These are phyloP conservation scores for Microthlaspi erraticum DNA, from an alignment of 345 rosid genomes.

Conservation along the genomic window DNA sequence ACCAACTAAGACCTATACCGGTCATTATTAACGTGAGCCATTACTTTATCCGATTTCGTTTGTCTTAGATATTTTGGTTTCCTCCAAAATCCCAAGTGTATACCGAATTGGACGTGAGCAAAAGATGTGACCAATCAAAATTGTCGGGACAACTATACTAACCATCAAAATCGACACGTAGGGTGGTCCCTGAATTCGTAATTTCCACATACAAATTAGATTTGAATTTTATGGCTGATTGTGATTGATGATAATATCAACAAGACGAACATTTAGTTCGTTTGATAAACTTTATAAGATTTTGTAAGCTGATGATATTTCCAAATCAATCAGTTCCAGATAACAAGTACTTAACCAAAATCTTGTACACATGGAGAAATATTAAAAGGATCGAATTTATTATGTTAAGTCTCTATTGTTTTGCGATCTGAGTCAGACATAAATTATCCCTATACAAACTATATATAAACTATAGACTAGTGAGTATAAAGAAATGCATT, in stretches of 20 bases:
- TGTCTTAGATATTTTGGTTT: background rate
- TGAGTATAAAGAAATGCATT: background rate
- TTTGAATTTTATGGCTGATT: background rate
- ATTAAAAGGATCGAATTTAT: constrained; percentile 27
- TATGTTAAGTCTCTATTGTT: constrained; percentile 25
- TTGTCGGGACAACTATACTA: constrained; percentile 35
- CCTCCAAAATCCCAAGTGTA: background rate
- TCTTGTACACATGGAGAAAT: constrained; percentile 35
- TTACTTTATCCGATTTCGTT: constrained; percentile 7
- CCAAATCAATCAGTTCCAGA: constrained; percentile 9
- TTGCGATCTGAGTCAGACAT: constrained; percentile 15
- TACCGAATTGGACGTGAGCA: constrained; percentile 21
- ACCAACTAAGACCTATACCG: too few relatives aligned
- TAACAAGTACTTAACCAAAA: constrained; percentile 9
- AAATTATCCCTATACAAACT: constrained; percentile 5
- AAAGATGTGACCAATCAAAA: constrained; percentile 27
- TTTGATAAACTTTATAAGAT: background rate
- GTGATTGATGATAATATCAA: constrained; percentile 9
- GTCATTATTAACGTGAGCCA: too few relatives aligned
- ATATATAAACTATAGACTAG: background rate
- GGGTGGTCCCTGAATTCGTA: constrained; percentile 8
- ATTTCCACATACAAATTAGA: background rate
- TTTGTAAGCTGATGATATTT: constrained; percentile 3
- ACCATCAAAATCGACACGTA: constrained; percentile 32
- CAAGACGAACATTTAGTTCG: constrained; percentile 11